Conservation (phyloP, 1,284 basidiomycete species). For the Phellinidium pouzarii region DNA sequence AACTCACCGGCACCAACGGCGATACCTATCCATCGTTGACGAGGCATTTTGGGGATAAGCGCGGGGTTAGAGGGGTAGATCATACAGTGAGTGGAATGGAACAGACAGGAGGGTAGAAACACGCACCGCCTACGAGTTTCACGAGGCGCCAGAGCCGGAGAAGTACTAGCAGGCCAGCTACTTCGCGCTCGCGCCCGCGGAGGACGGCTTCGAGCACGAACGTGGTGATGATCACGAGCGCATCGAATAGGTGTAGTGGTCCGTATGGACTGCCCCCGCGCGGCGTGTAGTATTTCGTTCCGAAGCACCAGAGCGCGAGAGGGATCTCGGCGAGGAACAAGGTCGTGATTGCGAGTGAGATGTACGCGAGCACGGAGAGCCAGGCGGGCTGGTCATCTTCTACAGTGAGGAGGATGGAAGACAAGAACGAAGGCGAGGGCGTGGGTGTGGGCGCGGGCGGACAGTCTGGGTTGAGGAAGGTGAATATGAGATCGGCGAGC, state of each 20-base stretch:
- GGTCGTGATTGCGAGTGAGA: conserved; percentile 62
- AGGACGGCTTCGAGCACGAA: conserved; percentile 66
- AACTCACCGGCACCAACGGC: conserved; percentile 70
- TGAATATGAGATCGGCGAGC: conserved; percentile 61
- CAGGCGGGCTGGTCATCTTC: conserved; percentile 42
- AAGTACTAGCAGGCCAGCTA: conserved; percentile 61
- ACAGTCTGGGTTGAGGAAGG: conserved; percentile 52
- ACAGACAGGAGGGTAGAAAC: not conserved
- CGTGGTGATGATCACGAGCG: conserved; percentile 59
- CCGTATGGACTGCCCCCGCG: conserved; percentile 37
- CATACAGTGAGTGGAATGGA: not conserved
- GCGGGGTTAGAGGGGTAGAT: not conserved
- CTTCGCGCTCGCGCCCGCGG: conserved; percentile 58
- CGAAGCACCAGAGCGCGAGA: conserved; percentile 57
- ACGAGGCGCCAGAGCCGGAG: conserved; percentile 74
- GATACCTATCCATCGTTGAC: conserved; percentile 42
- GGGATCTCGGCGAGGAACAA: conserved; percentile 75
- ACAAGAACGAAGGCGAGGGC: not conserved
- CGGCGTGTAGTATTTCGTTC: conserved; percentile 47
- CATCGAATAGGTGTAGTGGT: conserved; percentile 65
- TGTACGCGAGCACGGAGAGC: conserved; percentile 52
- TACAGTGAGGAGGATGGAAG: not conserved
- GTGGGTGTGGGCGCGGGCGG: conserved; percentile 18
- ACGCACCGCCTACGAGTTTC: conserved; percentile 68
- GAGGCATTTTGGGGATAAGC: not conserved